Evolutionary conservation across 257 asterid species (phyloP).

Genomic region (Plantago ovata): DNA sequence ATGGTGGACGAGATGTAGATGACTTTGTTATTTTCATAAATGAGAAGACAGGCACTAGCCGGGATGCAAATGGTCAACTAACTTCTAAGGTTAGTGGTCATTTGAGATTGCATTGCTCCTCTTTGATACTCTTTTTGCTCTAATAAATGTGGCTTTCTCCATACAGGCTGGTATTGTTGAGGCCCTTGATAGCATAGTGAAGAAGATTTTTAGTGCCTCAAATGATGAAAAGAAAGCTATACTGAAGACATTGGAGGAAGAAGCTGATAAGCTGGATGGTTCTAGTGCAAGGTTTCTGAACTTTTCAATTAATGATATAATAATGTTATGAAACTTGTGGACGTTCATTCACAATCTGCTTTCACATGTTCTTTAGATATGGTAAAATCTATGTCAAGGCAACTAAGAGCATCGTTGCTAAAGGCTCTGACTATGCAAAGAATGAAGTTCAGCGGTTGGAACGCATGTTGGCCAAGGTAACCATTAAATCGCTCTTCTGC

Average conservation of each 20-base stretch:
- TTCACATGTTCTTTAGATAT: constrained; percentile 33
- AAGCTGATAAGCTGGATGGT: constrained; percentile 70
- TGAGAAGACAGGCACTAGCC: constrained; percentile 81
- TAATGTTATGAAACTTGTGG: neutral
- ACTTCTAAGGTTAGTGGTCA: constrained; percentile 58
- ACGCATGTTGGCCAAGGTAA: constrained; percentile 88
- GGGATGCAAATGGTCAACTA: constrained; percentile 75
- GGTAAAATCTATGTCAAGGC: constrained; percentile 79
- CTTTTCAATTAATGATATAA: neutral
- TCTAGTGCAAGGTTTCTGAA: constrained; percentile 57
- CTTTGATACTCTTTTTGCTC: neutral
- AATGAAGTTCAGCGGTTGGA: constrained; percentile 77
- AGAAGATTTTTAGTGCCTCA: constrained; percentile 58
- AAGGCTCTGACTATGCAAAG: constrained; percentile 82
- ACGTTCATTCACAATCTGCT: neutral
- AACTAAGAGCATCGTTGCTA: constrained; percentile 74
- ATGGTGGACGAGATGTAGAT: constrained; percentile 56
- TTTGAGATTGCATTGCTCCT: constrained; percentile 9
- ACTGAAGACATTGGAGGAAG: constrained; percentile 59
- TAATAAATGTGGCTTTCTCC: constrained; percentile 18
- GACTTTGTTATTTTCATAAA: constrained; percentile 82
- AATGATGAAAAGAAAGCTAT: constrained; percentile 56
- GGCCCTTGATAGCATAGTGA: constrained; percentile 57
- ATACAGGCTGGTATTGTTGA: constrained; percentile 80
- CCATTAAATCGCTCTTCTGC: neutral